Base-by-base conservation (phyloP, 768 basidiomycete genomes). In the Trametes cinnabarina region DNA sequence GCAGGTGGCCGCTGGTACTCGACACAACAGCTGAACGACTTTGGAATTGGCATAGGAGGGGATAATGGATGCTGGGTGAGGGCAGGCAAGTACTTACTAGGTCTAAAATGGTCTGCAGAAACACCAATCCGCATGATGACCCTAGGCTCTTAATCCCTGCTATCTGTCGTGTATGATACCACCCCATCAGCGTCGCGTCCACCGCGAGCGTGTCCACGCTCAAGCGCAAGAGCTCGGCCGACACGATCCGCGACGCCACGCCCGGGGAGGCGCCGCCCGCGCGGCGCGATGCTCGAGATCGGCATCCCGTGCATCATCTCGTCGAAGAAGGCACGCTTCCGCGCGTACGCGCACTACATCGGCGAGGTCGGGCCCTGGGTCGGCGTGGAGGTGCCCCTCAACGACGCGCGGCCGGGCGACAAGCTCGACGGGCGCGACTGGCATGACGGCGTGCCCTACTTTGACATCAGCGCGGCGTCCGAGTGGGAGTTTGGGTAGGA, bases 231-330 rank as follows among this genome's bases (percentile, higher is more conserved):
- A 72, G 66, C 60, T 75, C 74, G 1, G 62, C 69, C 4, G 77
- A 77, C 48, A 73, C 73, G 0, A 72, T 74, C 60, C 68, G 65
- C 26, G 65, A 65, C 37, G 30, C 62, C 7, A 28, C 60, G 3
- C 12, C 19, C 8, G 25, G 56, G 22, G 32, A 59, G 15, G 50
- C 26, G 26, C 30, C 56, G 68, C 5, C 82, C 84, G 11, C 76
- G 76, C 19, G 92, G 92, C 1, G 84, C 86, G 3, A 89, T 85
- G 11, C 82, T 95, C 34, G 87, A 90, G 34, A 85, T 94, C 25
- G 92, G 92, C 9, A 94, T 94, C 32, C 91, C 93, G 0, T 94
- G 93, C 73, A 92, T 94, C 69, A 88, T 94, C 61, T 83, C 90
- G 3, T 88, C 86, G 40, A 89, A 90, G 68, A 81, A 88, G 35